Base-by-base conservation (phyloP, 139 green algal genomes). In the Tetradesmus lagerheimii region DNA sequence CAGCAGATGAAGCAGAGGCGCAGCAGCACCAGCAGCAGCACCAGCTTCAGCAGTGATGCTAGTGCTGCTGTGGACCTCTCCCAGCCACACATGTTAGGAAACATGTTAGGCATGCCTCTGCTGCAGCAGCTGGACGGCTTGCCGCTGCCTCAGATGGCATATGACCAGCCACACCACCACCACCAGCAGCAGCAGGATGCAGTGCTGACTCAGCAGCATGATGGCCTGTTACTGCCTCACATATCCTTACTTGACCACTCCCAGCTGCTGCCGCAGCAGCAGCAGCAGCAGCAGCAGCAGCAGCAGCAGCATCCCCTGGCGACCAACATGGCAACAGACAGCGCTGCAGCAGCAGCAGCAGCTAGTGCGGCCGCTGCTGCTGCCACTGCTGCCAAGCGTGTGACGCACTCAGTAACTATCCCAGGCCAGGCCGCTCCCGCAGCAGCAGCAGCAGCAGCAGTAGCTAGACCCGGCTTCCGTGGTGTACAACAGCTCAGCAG, bases 401-500 rank as follows among this genome's bases (percentile, higher is more conserved):
- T 71, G 57, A n/a, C 8, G 57, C 57, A 71, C 20, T 71, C 57
- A 71, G 18, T 71, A 1, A 71, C 57, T 0, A 31, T 71, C 57
- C 57, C 47, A 37, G 75, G 34, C 0, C 35, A 14, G 31, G 75
- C n/a, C 8, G 23, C 76, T 57, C 34, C 37, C 6, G 16, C 76
- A 86, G 47, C 20, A 86, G 45, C 43, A 85, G 27, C 80, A 85
- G 23, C 79, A 62, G 39, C 79, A 67, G 79, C 39, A 84, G 80
- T 31, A 86, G 41, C 43, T 31, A 20, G 4, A 11, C 15, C 45
- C 2, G 45, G n/a, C 43, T 57, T 25, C n/a, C 34, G 12, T 3
- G 15, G 57, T 31, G 57, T 71, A 4, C n/a, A 23, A 27, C 80
- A 86, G 80, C 79, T 23, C 3, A 74, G 45, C 75, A 80, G 75